Percentiles rank a stretch among this genome's conserved stretches.
Conservation (phyloP, 1,139 yeast genomes). For the Saccharomyces hybrid region DNA sequence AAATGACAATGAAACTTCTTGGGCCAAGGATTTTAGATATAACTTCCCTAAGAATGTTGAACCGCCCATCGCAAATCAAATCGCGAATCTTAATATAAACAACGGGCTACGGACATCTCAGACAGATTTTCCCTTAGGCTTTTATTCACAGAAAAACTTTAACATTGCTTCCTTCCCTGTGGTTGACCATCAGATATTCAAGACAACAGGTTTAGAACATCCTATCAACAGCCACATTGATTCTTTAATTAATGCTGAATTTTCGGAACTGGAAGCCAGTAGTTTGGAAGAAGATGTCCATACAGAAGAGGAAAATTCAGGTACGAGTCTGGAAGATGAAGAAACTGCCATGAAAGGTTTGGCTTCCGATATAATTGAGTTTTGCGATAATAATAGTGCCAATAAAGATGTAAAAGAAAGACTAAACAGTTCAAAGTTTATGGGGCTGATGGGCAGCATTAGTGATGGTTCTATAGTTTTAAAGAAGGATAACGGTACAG, state of each 20-base stretch:
- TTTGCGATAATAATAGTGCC: conserved; percentile 5
- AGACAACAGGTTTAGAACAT: not conserved
- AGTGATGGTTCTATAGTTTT: not conserved
- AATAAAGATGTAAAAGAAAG: conserved; percentile 1
- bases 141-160: not conserved
- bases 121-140: not conserved
- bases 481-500: not conserved
- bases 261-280: not conserved
- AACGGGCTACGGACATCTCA: not conserved
- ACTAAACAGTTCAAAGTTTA: conserved; percentile 2
- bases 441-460: conserved; percentile 1
- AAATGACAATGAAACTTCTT: not conserved
- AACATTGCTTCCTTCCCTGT: not conserved
- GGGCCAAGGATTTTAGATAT: not conserved
- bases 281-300: not conserved
- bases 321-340: not conserved
- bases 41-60: not conserved
- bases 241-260: not conserved
- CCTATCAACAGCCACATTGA: not conserved
- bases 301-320: not conserved
- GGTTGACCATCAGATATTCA: not conserved
- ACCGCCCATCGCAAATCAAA: not conserved
- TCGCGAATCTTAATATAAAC: not conserved
- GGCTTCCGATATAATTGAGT: conserved; percentile 23
- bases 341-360: not conserved